Conservation (phyloP, 2,329 filamentous ascomycete species). For the Trichoderma polysporum region DNA sequence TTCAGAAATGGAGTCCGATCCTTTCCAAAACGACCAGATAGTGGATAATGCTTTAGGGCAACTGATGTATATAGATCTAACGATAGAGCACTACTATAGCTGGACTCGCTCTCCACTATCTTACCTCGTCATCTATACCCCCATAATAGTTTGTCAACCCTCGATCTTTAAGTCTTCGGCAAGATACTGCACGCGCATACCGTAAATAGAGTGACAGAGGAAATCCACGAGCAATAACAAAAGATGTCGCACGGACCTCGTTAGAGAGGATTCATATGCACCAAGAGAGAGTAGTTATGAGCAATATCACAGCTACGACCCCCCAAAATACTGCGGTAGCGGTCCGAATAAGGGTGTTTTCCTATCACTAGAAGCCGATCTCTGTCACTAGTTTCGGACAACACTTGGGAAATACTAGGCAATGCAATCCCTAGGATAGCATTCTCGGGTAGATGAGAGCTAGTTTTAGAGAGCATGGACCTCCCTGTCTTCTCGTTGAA, state of each 20-base stretch:
- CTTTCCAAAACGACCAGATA: not conserved
- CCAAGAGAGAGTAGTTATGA: too few relatives aligned
- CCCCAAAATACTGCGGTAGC: too few relatives aligned
- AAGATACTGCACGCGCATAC: too few relatives aligned
- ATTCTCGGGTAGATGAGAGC: not conserved
- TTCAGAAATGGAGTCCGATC: not conserved
- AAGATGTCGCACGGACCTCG: too few relatives aligned
- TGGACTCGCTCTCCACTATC: not conserved
- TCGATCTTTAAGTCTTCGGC: too few relatives aligned
- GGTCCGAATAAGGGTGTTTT: not conserved
- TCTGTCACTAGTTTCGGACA: not conserved
- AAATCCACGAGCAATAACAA: too few relatives aligned
- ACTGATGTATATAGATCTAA: not conserved
- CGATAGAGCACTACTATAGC: not conserved
- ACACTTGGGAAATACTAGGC: not conserved
- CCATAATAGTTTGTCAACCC: too few relatives aligned
- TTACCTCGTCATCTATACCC: too few relatives aligned
- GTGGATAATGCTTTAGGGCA: not conserved
- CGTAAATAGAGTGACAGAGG: too few relatives aligned
- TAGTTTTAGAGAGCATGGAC: not conserved
- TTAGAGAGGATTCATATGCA: too few relatives aligned
- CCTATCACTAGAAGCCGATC: not conserved
- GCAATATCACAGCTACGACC: too few relatives aligned
- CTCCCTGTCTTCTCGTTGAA: not conserved
- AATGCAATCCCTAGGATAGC: not conserved